Conservation (phyloP, 768 basidiomycete genomes). For the Multifurca ochricompacta region DNA sequence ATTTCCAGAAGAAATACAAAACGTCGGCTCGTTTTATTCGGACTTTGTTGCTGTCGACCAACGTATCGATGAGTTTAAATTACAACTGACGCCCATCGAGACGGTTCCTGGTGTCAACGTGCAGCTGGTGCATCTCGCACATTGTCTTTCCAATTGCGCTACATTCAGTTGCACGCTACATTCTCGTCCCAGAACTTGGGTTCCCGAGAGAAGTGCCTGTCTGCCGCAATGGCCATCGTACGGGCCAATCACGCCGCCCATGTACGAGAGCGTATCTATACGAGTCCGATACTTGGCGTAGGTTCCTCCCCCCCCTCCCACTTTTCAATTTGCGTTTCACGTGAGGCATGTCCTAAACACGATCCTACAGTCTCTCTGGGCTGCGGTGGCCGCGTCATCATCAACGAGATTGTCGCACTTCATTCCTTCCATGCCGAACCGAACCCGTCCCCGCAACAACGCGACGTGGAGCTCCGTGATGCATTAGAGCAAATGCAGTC, state of each 20-base stretch:
- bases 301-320: too few relatives aligned
- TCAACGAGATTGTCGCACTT: slow-evolving; percentile 17
- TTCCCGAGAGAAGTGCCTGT: slow-evolving; percentile 19
- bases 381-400: slow-evolving; percentile 15
- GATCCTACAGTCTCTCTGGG: slow-evolving; percentile 12
- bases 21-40: slow-evolving; percentile 20
- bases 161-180: slow-evolving; percentile 28
- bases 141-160: slow-evolving; percentile 25
- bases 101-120: slow-evolving; percentile 15
- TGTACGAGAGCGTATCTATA: slow-evolving; percentile 1
- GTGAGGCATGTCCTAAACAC: not conserved
- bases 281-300: slow-evolving; percentile 11
- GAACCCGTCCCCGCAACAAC: not conserved
- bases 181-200: slow-evolving; percentile 18
- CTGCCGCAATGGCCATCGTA: slow-evolving; percentile 15
- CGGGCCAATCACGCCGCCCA: slow-evolving; percentile 2
- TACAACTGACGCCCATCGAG: slow-evolving; percentile 21
- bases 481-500: slow-evolving; percentile 18
- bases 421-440: slow-evolving; percentile 12
- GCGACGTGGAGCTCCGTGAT: slow-evolving; percentile 9
- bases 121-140: slow-evolving; percentile 23
- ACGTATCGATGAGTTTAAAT: slow-evolving; percentile 27
- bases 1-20: slow-evolving; percentile 5
- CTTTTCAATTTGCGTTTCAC: not conserved
- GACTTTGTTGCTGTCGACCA: slow-evolving; percentile 25